phyloP scores from a whole-genome alignment of 495 filamentous ascomycete genomes.

The Recurvomyces mirabilis region DNA sequence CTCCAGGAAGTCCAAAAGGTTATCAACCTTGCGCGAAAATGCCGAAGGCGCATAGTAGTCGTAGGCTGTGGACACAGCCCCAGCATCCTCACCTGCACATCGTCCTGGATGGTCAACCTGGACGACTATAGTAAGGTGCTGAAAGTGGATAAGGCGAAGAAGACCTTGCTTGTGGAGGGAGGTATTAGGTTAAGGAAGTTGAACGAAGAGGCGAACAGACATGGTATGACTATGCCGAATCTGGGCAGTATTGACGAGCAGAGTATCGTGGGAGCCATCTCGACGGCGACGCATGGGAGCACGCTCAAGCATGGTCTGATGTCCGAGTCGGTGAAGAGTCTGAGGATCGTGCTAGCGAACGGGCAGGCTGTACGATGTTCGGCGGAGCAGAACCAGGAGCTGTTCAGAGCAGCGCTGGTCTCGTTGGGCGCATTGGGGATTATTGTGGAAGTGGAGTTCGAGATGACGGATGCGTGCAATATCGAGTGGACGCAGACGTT shows the following conservation, averaged over 20 bases:
- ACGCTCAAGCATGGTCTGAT: slow-evolving; percentile 74
- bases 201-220: slow-evolving; percentile 52
- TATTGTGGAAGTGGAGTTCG: slow-evolving; percentile 75
- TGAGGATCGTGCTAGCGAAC: slow-evolving; percentile 75
- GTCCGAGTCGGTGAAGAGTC: slow-evolving; percentile 56
- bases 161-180: slow-evolving; percentile 63
- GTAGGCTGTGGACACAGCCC: slow-evolving; percentile 87
- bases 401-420: slow-evolving; percentile 81
- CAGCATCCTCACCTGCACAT: slow-evolving; percentile 84
- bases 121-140: slow-evolving; percentile 68
- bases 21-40: slow-evolving; percentile 67
- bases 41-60: slow-evolving; percentile 65
- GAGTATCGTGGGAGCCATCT: slow-evolving; percentile 83
- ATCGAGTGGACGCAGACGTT: slow-evolving; percentile 79
- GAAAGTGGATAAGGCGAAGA: slow-evolving; percentile 49
- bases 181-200: slow-evolving; percentile 73
- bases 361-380: slow-evolving; percentile 68
- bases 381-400: slow-evolving; percentile 52
- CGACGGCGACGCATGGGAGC: slow-evolving; percentile 86
- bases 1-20: slow-evolving; percentile 72
- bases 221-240: slow-evolving; percentile 73
- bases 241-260: slow-evolving; percentile 91
- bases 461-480: slow-evolving; percentile 63
- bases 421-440: slow-evolving; percentile 85
- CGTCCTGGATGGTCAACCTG: slow-evolving; percentile 87